Conservation (phyloP, 805 yeast genomes). For the Candida michaelii region DNA sequence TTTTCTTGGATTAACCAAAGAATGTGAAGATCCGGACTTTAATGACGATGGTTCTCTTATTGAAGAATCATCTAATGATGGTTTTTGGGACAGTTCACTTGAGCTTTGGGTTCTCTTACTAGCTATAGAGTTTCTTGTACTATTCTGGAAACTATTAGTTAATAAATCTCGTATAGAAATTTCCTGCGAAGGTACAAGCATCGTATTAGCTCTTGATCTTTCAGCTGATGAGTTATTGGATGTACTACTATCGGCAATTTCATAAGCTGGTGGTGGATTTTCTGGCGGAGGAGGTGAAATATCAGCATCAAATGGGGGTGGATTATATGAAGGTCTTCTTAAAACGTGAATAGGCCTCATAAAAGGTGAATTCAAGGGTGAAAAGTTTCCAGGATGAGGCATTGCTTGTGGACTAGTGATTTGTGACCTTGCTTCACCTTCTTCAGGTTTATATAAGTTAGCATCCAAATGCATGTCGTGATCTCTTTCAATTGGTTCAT, state of each 20-base stretch:
- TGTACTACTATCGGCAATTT: conserved; percentile 15
- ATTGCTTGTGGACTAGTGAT: conserved; percentile 64
- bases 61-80: conserved; percentile 1
- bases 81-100: conserved; percentile 10
- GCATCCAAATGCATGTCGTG: conserved; percentile 42
- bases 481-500: conserved; percentile 38
- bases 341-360: conserved; percentile 53
- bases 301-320: conserved; percentile 57
- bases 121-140: conserved; percentile 5
- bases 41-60: not conserved
- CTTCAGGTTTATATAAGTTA: conserved; percentile 55
- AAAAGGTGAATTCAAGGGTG: conserved; percentile 42
- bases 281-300: conserved; percentile 18
- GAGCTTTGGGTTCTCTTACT: conserved; percentile 16
- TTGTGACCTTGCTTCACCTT: conserved; percentile 30
- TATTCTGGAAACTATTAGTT: conserved; percentile 11
- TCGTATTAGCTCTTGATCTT: not conserved
- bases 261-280: conserved; percentile 35
- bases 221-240: not conserved
- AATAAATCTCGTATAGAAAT: conserved; percentile 13
- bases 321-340: conserved; percentile 56
- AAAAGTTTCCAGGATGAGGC: conserved; percentile 45
- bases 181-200: not conserved
- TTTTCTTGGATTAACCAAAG: not conserved
- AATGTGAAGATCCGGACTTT: conserved; percentile 1